Evolutionary conservation across 805 yeast genomes (phyloP).

Genomic region (Candida sithepensis): DNA sequence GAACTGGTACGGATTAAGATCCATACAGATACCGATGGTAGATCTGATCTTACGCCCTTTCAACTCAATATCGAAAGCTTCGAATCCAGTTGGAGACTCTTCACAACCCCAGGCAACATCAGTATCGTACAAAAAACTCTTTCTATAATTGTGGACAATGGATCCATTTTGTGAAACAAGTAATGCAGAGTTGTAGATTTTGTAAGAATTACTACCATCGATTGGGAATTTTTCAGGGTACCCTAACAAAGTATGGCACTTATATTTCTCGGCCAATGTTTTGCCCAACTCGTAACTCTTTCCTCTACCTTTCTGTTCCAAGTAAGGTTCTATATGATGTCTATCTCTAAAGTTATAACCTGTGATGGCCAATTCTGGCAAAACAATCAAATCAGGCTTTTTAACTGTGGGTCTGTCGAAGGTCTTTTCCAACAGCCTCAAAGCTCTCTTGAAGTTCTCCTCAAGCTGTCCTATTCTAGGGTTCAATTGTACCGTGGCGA

Average conservation of each 20-base stretch:
- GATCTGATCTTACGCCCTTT: conserved; percentile 34
- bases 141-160: conserved; percentile 64
- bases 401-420: conserved; percentile 38
- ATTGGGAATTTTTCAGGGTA: conserved; percentile 63
- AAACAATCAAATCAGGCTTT: conserved; percentile 61
- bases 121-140: conserved; percentile 70
- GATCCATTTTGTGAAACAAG: conserved; percentile 59
- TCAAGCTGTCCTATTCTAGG: conserved; percentile 59
- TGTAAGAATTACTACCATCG: conserved; percentile 3
- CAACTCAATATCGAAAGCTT: conserved; percentile 42
- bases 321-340: conserved; percentile 50
- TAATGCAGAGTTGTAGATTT: conserved; percentile 67
- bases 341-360: conserved; percentile 67
- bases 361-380: conserved; percentile 83
- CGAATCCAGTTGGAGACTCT: conserved; percentile 64
- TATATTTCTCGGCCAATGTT: conserved; percentile 42
- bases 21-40: conserved; percentile 91
- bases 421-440: conserved; percentile 42
- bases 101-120: conserved; percentile 79
- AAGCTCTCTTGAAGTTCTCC: conserved; percentile 17
- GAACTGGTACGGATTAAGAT: conserved; percentile 82
- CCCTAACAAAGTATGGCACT: conserved; percentile 73
- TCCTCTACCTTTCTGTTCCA: conserved; percentile 41
- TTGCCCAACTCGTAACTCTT: conserved; percentile 55
- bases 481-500: conserved; percentile 68